Evolutionary conservation across 1,139 yeast species (phyloP).

Genomic region (Yamadazyma buinensis): DNA sequence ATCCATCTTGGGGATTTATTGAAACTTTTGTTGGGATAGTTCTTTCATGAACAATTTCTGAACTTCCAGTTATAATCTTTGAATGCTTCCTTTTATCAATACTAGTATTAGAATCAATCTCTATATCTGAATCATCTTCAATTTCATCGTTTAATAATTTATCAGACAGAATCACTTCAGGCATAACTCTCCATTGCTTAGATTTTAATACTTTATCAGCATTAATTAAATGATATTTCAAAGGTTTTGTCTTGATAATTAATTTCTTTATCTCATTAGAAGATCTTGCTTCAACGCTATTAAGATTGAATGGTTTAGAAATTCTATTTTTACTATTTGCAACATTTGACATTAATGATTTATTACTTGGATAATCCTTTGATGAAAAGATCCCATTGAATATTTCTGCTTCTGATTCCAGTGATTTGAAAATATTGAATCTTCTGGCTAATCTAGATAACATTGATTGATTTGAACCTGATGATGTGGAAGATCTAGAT

Average conservation of each 20-base stretch:
- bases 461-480: constrained; percentile 19
- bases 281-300: constrained; percentile 12
- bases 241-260: constrained; percentile 40
- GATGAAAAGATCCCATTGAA: constrained; percentile 13
- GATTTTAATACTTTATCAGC: constrained; percentile 39
- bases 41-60: neutral
- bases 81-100: constrained; percentile 3
- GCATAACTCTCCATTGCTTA: constrained; percentile 29
- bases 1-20: constrained; percentile 35
- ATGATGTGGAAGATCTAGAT: neutral
- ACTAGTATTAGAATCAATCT: constrained; percentile 1
- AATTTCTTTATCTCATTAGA: constrained; percentile 27
- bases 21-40: neutral
- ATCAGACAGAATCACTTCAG: constrained; percentile 14
- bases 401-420: constrained; percentile 2
- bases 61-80: constrained; percentile 6
- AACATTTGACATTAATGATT: constrained; percentile 2
- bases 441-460: constrained; percentile 36
- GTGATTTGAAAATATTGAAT: constrained; percentile 29
- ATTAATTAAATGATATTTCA: constrained; percentile 41
- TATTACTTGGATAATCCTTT: constrained; percentile 12
- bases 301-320: constrained; percentile 11
- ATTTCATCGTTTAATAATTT: constrained; percentile 12
- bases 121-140: constrained; percentile 16
- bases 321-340: constrained; percentile 8